These are phyloP conservation scores for Fremontodendron californicum DNA, from an alignment of 345 rosid species.

Conservation along the genomic window DNA sequence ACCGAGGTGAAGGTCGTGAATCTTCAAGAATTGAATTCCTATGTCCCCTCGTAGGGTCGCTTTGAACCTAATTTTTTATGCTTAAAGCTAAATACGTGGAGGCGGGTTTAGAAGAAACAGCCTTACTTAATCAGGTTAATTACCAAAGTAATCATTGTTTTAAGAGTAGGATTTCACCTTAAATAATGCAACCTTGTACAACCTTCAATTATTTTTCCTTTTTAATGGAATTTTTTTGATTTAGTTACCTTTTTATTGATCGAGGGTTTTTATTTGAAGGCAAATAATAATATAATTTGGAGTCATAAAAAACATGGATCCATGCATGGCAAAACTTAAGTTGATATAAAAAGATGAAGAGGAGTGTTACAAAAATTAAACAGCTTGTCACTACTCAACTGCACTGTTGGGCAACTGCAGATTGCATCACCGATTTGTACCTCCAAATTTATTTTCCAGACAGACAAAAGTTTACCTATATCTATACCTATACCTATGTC, in stretches of 20 bases:
- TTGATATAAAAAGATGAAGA: neutral
- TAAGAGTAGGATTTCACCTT: neutral
- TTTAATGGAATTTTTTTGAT: no score
- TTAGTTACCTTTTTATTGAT: no score
- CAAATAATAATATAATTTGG: neutral
- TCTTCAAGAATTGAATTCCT: constrained; percentile 13
- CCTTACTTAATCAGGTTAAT: constrained; percentile 1
- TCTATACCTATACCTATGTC: no score
- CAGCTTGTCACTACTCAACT: neutral
- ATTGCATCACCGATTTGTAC: neutral
- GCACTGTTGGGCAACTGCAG: neutral
- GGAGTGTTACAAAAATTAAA: neutral
- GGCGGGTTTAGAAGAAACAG: constrained; percentile 5
- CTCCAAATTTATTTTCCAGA: no score
- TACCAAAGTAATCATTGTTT: constrained; percentile 1
- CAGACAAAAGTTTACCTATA: no score
- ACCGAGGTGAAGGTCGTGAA: constrained; percentile 13
- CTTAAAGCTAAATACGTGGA: constrained; percentile 6
- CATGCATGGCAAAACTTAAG: neutral
- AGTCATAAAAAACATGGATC: neutral
- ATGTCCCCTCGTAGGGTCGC: constrained; percentile 27
- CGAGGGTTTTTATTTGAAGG: no score
- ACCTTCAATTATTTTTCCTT: neutral
- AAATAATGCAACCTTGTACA: neutral
- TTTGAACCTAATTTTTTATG: constrained; percentile 9